Percentiles rank a stretch among this genome's conserved stretches.
Conservation (phyloP, 2,329 filamentous ascomycete species). For the Didymosphaeria variabile region DNA sequence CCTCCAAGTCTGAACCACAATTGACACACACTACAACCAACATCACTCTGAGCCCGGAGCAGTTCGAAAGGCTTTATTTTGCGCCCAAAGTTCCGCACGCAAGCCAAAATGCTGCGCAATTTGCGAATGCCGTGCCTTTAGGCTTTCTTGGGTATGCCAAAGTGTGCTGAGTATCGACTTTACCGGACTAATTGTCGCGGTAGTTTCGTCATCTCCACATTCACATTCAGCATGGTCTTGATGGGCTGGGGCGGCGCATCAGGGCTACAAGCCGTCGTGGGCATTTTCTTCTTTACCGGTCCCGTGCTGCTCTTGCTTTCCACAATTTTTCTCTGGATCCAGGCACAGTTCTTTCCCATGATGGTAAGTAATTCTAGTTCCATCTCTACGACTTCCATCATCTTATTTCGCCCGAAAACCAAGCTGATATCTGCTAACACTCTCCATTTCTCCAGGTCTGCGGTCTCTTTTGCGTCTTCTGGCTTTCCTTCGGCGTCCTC, state of each 20-base stretch:
- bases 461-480: slow-evolving; percentile 60
- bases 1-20: slow-evolving; percentile 23
- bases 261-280: slow-evolving; percentile 47
- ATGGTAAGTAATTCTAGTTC: slow-evolving; percentile 50
- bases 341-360: slow-evolving; percentile 52
- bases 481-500: slow-evolving; percentile 62
- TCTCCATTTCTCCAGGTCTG: slow-evolving; percentile 33
- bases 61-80: slow-evolving; percentile 42
- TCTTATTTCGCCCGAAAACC: not conserved
- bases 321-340: slow-evolving; percentile 63
- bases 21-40: slow-evolving; percentile 36
- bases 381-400: not conserved
- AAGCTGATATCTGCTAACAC: not conserved
- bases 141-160: slow-evolving; percentile 39
- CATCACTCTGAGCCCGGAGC: slow-evolving; percentile 38
- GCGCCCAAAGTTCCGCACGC: slow-evolving; percentile 37
- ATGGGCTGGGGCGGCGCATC: slow-evolving; percentile 53
- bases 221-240: slow-evolving; percentile 52
- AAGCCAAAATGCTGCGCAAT: slow-evolving; percentile 25
- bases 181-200: not conserved
- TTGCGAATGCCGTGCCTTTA: slow-evolving; percentile 39
- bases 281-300: slow-evolving; percentile 56
- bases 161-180: not conserved
- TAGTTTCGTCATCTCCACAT: slow-evolving; percentile 52
- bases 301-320: slow-evolving; percentile 59